Percentiles rank a stretch among this genome's conserved stretches.
These are phyloP conservation scores for Chytridium lagenaria DNA, from an alignment of 371 early-diverging fungal genomes.

Conservation along the genomic window DNA sequence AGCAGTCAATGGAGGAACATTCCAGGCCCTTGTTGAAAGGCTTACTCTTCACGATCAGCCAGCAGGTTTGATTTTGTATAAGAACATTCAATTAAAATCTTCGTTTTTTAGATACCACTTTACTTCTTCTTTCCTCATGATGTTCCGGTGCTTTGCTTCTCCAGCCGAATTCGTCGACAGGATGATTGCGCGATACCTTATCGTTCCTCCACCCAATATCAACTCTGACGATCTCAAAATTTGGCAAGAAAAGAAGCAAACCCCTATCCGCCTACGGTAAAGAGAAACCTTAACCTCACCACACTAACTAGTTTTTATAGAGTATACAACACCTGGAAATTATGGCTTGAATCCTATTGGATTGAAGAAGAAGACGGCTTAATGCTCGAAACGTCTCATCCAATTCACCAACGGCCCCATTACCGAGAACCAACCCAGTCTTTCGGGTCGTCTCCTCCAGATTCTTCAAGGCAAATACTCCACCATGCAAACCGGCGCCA, in stretches of 20 bases:
- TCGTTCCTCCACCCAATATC: slow-evolving; percentile 75
- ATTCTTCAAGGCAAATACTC: slow-evolving; percentile 32
- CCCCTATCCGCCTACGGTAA: slow-evolving; percentile 73
- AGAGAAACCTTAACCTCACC: background rate
- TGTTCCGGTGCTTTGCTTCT: slow-evolving; percentile 85
- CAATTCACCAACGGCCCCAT: slow-evolving; percentile 80
- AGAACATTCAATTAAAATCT: background rate
- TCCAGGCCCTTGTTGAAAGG: slow-evolving; percentile 83
- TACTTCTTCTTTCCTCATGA: slow-evolving; percentile 84
- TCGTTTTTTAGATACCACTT: slow-evolving; percentile 71
- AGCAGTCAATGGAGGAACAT: slow-evolving; percentile 88
- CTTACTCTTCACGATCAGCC: slow-evolving; percentile 82
- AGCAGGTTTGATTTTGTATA: background rate
- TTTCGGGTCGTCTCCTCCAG: slow-evolving; percentile 49
- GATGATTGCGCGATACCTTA: slow-evolving; percentile 73
- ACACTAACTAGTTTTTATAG: slow-evolving; percentile 14
- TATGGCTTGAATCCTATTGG: slow-evolving; percentile 90
- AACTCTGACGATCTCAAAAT: slow-evolving; percentile 67
- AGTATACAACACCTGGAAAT: slow-evolving; percentile 90
- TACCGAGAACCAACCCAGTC: slow-evolving; percentile 70
- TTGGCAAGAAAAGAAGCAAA: slow-evolving; percentile 88
- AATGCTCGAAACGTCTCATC: slow-evolving; percentile 72
- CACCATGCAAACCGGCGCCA: background rate
- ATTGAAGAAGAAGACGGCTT: slow-evolving; percentile 70
- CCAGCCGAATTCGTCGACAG: slow-evolving; percentile 75